Evolutionary conservation across 441 rosid genomes (phyloP).

Genomic region (Metrosideros polymorpha): DNA sequence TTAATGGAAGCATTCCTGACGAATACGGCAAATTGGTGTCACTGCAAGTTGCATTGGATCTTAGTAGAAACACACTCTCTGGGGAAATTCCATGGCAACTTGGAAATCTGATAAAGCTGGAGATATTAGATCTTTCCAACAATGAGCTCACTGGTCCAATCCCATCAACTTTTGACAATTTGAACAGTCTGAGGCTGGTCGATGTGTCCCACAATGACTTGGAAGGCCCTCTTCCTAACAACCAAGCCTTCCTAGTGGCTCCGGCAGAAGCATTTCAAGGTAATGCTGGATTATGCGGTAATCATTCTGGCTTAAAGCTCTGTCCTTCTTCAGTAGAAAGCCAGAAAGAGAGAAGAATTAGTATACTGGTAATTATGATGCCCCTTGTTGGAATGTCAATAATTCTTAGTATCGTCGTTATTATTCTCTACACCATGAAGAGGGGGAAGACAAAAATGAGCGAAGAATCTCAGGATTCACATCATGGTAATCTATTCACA

Average conservation of each 20-base stretch:
- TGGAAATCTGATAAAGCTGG: conserved; percentile 11
- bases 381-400: background rate
- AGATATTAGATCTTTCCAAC: conserved; percentile 18
- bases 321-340: background rate
- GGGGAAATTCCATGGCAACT: conserved; percentile 22
- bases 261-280: conserved; percentile 12
- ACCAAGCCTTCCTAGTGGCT: conserved; percentile 16
- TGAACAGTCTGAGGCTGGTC: conserved; percentile 13
- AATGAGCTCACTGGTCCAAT: conserved; percentile 21
- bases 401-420: background rate
- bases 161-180: conserved; percentile 5
- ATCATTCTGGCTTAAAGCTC: conserved; percentile 1
- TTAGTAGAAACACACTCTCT: conserved; percentile 17
- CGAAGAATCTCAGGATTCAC: background rate
- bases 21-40: conserved; percentile 10
- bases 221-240: conserved; percentile 30
- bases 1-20: conserved; percentile 8
- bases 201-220: conserved; percentile 26
- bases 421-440: background rate
- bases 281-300: conserved; percentile 28
- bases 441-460: background rate
- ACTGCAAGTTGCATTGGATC: conserved; percentile 18
- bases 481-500: conserved; percentile 1
- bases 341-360: background rate
- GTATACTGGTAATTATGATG: background rate